Conservation (phyloP, 2,329 filamentous ascomycete genomes). For the Pestalotiopsis sp. region DNA sequence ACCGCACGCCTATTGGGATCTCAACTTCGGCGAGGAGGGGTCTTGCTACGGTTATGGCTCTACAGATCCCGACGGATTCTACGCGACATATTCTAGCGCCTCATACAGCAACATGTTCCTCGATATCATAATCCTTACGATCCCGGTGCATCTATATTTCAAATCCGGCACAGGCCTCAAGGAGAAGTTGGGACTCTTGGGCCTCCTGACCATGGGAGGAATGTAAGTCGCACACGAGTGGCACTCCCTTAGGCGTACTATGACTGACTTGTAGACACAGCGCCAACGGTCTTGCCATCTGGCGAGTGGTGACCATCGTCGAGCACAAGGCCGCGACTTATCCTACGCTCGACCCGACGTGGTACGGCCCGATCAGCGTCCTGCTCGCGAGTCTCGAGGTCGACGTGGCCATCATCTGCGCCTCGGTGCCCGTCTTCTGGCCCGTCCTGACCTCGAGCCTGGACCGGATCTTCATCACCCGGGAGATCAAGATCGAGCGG, state of each 20-base stretch:
- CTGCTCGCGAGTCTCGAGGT: slow-evolving; percentile 24
- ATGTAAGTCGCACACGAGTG: slow-evolving; percentile 17
- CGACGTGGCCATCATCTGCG: slow-evolving; percentile 26
- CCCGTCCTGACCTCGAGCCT: slow-evolving; percentile 30
- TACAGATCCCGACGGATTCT: slow-evolving; percentile 15
- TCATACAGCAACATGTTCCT: slow-evolving; percentile 21
- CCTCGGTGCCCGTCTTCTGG: slow-evolving; percentile 36
- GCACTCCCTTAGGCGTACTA: too few relatives aligned
- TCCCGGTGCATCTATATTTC: slow-evolving; percentile 25
- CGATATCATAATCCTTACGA: slow-evolving; percentile 22
- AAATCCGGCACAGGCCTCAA: slow-evolving; percentile 12
- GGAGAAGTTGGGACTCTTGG: slow-evolving; percentile 21
- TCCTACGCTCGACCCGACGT: slow-evolving; percentile 34
- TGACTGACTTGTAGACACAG: not conserved
- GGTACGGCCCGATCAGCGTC: slow-evolving; percentile 30
- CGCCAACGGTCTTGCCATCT: slow-evolving; percentile 29
- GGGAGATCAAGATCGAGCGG: slow-evolving; percentile 32
- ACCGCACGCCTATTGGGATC: slow-evolving; percentile 22
- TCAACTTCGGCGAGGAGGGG: not conserved
- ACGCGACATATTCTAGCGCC: slow-evolving; percentile 20
- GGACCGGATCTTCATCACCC: slow-evolving; percentile 37
- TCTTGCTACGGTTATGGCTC: slow-evolving; percentile 26
- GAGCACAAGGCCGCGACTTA: slow-evolving; percentile 29
- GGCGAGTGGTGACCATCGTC: slow-evolving; percentile 30
- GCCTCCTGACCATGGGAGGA: slow-evolving; percentile 20